A percentile compares a stretch with the other conserved stretches of the same genome.
Evolutionary conservation across 352 stramenopile genomes (phyloP).

Genomic region (Pythium pyrilobum): DNA sequence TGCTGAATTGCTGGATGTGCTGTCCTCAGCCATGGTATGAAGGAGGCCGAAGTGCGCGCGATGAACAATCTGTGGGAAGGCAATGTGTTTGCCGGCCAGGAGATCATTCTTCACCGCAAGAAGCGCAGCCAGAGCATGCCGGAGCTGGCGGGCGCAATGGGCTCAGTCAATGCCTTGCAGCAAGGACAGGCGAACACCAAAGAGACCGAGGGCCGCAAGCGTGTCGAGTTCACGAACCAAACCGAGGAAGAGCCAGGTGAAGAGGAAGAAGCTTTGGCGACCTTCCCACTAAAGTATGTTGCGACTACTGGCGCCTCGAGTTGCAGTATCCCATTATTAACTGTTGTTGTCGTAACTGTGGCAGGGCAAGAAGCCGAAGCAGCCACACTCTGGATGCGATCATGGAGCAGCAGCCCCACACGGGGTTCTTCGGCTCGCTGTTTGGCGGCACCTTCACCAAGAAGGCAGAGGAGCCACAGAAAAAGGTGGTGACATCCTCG

Average conservation of each 20-base stretch:
- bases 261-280: background rate
- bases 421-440: slow-evolving; percentile 12
- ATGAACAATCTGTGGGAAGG: slow-evolving; percentile 48
- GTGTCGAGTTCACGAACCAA: slow-evolving; percentile 6
- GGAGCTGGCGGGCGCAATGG: slow-evolving; percentile 17
- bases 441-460: slow-evolving; percentile 7
- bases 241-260: slow-evolving; percentile 13
- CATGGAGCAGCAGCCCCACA: slow-evolving; percentile 9
- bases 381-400: slow-evolving; percentile 5
- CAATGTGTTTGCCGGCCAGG: slow-evolving; percentile 33
- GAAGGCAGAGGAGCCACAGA: background rate
- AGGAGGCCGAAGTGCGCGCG: slow-evolving; percentile 39
- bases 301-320: background rate
- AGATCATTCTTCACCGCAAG: slow-evolving; percentile 38
- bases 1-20: background rate
- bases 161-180: background rate
- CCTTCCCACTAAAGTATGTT: slow-evolving; percentile 7
- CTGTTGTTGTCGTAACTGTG: background rate
- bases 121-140: slow-evolving; percentile 40
- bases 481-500: background rate
- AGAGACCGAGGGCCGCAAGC: slow-evolving; percentile 5
- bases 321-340: slow-evolving; percentile 5
- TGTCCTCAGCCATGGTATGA: slow-evolving; percentile 36
- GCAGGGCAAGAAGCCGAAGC: slow-evolving; percentile 1
- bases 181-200: slow-evolving; percentile 1